phyloP scores from a whole-genome alignment of 345 rosid species.

The Moringa oleifera region DNA sequence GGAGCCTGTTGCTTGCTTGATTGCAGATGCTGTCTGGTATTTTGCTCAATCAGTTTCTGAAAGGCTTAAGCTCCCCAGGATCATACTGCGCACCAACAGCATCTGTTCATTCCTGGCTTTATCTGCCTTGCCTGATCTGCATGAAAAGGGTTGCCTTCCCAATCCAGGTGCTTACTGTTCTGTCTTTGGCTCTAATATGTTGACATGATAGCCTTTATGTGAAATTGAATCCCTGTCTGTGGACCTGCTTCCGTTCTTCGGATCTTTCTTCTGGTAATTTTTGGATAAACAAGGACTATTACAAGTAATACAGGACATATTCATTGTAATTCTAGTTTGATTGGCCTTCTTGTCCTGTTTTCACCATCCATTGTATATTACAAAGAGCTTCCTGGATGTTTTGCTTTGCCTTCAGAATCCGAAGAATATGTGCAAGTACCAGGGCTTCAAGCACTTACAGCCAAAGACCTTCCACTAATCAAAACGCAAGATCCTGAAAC shows the following conservation, averaged over 20 bases:
- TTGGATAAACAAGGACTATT: too few relatives aligned
- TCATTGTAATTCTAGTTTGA: too few relatives aligned
- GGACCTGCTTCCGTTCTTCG: too few relatives aligned
- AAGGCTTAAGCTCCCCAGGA: conserved; percentile 34
- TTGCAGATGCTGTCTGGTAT: conserved; percentile 44
- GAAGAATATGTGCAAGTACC: conserved; percentile 24
- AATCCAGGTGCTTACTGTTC: conserved; percentile 27
- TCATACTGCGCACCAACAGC: conserved; percentile 40
- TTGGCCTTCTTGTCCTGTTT: too few relatives aligned
- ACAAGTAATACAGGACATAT: too few relatives aligned
- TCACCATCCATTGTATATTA: too few relatives aligned
- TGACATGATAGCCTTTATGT: background rate
- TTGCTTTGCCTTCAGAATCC: conserved; percentile 24
- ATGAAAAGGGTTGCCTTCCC: conserved; percentile 27
- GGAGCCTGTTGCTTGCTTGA: conserved; percentile 38
- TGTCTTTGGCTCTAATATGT: background rate
- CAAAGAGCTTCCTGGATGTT: conserved; percentile 11
- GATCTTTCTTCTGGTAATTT: too few relatives aligned
- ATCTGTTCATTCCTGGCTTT: conserved; percentile 27
- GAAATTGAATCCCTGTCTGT: background rate
- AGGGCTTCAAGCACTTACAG: conserved; percentile 34
- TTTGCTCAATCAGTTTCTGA: conserved; percentile 41
- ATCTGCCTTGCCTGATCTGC: conserved; percentile 13
- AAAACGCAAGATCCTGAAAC: conserved; percentile 17
- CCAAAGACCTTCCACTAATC: conserved; percentile 40